Evolutionary conservation across 2,329 filamentous ascomycete species (phyloP).

Genomic region (Talaromyces sp.): DNA sequence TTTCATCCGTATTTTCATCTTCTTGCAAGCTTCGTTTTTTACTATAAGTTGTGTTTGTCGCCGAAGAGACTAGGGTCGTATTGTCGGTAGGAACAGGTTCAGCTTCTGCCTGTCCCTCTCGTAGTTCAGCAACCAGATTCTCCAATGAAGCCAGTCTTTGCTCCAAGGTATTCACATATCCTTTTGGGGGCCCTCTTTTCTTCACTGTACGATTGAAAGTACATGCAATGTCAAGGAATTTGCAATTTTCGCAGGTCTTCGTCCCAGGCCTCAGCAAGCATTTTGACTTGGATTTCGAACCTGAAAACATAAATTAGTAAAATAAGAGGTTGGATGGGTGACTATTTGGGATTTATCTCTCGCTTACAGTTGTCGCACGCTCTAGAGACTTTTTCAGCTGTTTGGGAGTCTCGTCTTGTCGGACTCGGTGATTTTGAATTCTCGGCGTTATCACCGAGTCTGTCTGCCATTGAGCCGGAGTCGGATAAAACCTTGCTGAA

Average conservation of each 20-base stretch:
- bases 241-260: slow-evolving; percentile 17
- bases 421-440: slow-evolving; percentile 1
- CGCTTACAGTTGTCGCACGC: slow-evolving; percentile 19
- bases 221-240: slow-evolving; percentile 16
- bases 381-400: slow-evolving; percentile 17
- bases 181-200: slow-evolving; percentile 17
- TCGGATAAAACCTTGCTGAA: not conserved
- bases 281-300: slow-evolving; percentile 19
- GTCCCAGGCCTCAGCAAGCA: slow-evolving; percentile 17
- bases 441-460: not conserved
- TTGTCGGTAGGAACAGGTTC: slow-evolving; percentile 1
- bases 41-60: not conserved
- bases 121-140: slow-evolving; percentile 11
- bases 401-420: slow-evolving; percentile 14
- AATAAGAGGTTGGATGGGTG: not conserved
- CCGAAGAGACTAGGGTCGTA: not conserved
- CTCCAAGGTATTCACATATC: slow-evolving; percentile 18
- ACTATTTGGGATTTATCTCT: too few relatives aligned
- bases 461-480: not conserved
- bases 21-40: not conserved
- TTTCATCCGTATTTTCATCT: not conserved
- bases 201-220: slow-evolving; percentile 18
- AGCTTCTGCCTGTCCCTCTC: slow-evolving; percentile 1
- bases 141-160: slow-evolving; percentile 16
- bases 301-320: not conserved